Conservation (phyloP, 768 basidiomycete species). For the Suillus ampliporus region DNA sequence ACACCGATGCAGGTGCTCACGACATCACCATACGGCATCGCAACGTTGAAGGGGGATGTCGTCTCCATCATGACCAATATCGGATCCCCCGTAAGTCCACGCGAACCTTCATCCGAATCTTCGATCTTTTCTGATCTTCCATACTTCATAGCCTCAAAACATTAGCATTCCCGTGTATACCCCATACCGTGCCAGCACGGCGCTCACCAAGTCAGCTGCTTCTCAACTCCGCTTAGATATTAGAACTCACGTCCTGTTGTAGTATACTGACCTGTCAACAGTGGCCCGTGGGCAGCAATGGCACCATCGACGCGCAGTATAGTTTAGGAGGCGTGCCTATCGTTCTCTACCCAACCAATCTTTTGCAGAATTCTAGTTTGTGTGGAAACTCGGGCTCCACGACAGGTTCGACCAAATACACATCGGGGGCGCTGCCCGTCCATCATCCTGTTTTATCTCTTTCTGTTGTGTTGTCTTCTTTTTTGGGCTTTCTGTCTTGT, state of each 20-base stretch:
- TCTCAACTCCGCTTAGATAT: slow-evolving; percentile 1
- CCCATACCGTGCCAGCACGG: slow-evolving; percentile 51
- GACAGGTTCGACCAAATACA: not conserved
- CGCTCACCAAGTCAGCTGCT: slow-evolving; percentile 59
- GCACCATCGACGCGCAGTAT: slow-evolving; percentile 67
- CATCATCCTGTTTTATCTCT: slow-evolving; percentile 2
- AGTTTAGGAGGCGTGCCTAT: slow-evolving; percentile 64
- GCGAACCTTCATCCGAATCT: not conserved
- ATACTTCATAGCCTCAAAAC: slow-evolving; percentile 55
- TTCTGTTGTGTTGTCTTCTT: slow-evolving; percentile 9
- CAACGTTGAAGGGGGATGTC: slow-evolving; percentile 66
- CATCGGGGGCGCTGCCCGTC: slow-evolving; percentile 14
- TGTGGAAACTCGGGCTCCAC: slow-evolving; percentile 33
- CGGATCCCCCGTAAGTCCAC: slow-evolving; percentile 65
- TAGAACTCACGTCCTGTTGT: slow-evolving; percentile 13
- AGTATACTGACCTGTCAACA: slow-evolving; percentile 71
- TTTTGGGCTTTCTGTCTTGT: slow-evolving; percentile 9
- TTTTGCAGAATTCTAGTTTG: slow-evolving; percentile 43
- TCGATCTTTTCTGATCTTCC: slow-evolving; percentile 4
- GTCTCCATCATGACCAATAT: slow-evolving; percentile 72
- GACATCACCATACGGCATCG: slow-evolving; percentile 56
- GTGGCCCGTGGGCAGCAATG: slow-evolving; percentile 70
- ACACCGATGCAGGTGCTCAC: slow-evolving; percentile 58
- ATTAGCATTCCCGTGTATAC: slow-evolving; percentile 63
- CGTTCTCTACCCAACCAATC: slow-evolving; percentile 52